These are phyloP conservation scores for Wickerhamiella bombiphila DNA, from an alignment of 805 yeast genomes.

Conservation along the genomic window DNA sequence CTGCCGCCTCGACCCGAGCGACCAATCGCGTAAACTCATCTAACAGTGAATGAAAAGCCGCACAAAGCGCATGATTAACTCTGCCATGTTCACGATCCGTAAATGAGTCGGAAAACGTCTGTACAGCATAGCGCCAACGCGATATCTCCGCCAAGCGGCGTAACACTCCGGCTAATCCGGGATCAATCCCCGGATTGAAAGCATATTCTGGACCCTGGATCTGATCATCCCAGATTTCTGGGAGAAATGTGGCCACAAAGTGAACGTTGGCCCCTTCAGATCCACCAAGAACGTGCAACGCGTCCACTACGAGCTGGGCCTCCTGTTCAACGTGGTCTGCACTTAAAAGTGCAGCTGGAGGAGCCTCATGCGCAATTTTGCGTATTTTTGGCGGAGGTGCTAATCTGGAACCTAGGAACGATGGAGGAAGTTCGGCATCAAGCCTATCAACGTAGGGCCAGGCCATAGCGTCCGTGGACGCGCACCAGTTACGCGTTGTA, in stretches of 20 bases:
- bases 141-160: slow-evolving; percentile 48
- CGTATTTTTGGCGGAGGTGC: neutral
- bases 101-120: slow-evolving; percentile 46
- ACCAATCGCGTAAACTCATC: slow-evolving; percentile 21
- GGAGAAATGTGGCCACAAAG: slow-evolving; percentile 47
- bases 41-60: slow-evolving; percentile 36
- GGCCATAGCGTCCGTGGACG: neutral
- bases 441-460: neutral
- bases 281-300: slow-evolving; percentile 45
- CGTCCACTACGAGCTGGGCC: slow-evolving; percentile 54
- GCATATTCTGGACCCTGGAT: slow-evolving; percentile 62
- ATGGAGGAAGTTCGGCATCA: neutral
- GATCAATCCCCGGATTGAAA: slow-evolving; percentile 57
- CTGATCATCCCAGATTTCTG: slow-evolving; percentile 28
- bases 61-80: slow-evolving; percentile 59
- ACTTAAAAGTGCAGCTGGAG: neutral
- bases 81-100: slow-evolving; percentile 45
- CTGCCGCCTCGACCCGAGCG: slow-evolving; percentile 37
- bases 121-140: slow-evolving; percentile 43
- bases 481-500: neutral
- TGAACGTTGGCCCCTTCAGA: slow-evolving; percentile 64
- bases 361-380: neutral
- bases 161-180: slow-evolving; percentile 56
- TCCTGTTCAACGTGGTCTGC: slow-evolving; percentile 46
- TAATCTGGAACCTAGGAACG: neutral